Evolutionary conservation across 495 filamentous ascomycete genomes (phyloP).

Genomic region (Collariella sp.): DNA sequence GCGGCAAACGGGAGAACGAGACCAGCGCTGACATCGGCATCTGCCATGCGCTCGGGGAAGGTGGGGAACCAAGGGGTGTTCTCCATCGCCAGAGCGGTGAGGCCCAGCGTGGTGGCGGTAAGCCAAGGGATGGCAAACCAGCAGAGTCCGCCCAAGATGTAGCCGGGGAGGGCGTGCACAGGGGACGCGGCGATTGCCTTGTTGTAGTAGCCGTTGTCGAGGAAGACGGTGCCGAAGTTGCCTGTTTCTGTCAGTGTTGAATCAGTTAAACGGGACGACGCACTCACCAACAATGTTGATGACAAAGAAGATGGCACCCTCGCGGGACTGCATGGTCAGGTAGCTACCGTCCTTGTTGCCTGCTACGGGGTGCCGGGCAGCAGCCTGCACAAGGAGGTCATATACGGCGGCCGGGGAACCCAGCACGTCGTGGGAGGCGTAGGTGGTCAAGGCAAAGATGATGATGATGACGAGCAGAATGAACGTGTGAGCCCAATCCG

Average conservation of each 20-base stretch:
- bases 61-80: conserved; percentile 63
- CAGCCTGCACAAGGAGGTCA: conserved; percentile 65
- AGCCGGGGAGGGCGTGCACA: conserved; percentile 84
- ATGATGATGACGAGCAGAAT: conserved; percentile 84
- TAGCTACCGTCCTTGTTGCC: conserved; percentile 85
- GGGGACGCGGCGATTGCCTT: conserved; percentile 91
- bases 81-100: conserved; percentile 80
- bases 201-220: conserved; percentile 83
- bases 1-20: conserved; percentile 84
- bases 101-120: conserved; percentile 84
- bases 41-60: conserved; percentile 62
- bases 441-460: conserved; percentile 81
- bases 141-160: conserved; percentile 78
- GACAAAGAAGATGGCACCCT: conserved; percentile 91
- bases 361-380: conserved; percentile 62
- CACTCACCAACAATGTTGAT: conserved; percentile 59
- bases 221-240: conserved; percentile 74
- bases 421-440: conserved; percentile 63
- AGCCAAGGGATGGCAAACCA: conserved; percentile 98
- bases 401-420: conserved; percentile 77
- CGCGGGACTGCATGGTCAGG: conserved; percentile 77
- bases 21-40: conserved; percentile 72
- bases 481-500: conserved; percentile 67
- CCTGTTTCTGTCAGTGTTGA: conserved; percentile 42
- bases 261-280: no score